Conservation (phyloP, 108 stramenopile species). For the Fragilariopsis cylindrus region DNA sequence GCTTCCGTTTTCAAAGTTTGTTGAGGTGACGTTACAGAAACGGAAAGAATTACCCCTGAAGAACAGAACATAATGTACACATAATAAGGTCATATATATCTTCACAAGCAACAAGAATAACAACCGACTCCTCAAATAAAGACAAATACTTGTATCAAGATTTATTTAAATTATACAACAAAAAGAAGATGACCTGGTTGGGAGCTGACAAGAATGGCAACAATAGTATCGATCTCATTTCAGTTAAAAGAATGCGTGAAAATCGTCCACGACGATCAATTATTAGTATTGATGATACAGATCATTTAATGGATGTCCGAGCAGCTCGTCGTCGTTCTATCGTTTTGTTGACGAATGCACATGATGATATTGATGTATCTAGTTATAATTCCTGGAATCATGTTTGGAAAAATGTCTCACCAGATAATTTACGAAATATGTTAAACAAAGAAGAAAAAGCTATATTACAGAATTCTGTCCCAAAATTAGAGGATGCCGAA, state of each 20-base stretch:
- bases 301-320: neutral
- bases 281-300: conserved; percentile 7
- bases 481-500: neutral
- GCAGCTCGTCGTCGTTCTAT: conserved; percentile 1
- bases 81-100: too few relatives aligned
- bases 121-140: too few relatives aligned
- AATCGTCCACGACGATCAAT: conserved; percentile 5
- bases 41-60: too few relatives aligned
- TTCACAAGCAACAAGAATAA: too few relatives aligned
- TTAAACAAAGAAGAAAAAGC: neutral
- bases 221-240: neutral
- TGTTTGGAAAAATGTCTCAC: conserved; percentile 1
- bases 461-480: neutral
- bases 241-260: neutral
- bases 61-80: too few relatives aligned
- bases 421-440: neutral
- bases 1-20: too few relatives aligned
- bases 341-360: neutral
- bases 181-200: too few relatives aligned
- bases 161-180: too few relatives aligned
- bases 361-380: neutral
- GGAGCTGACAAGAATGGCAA: neutral
- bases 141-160: too few relatives aligned
- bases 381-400: neutral
- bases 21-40: too few relatives aligned